phyloP scores from a whole-genome alignment of 306 rosid genomes.

The Fragaria iinumae region DNA sequence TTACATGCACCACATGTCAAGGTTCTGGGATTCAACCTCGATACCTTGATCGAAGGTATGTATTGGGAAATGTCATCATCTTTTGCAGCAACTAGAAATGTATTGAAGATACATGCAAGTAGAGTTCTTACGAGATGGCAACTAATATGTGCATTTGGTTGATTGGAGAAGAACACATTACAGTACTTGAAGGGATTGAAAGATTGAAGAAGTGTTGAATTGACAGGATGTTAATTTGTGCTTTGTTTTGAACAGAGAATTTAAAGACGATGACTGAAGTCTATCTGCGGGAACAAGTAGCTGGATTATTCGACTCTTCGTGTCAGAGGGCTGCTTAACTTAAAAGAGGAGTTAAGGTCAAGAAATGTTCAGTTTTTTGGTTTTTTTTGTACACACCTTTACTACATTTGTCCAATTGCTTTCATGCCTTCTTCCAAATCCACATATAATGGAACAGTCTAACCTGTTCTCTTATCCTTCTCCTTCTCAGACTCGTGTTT shows the following conservation, averaged over 20 bases:
- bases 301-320: constrained; percentile 23
- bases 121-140: background rate
- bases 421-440: constrained; percentile 10
- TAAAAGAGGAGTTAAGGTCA: constrained; percentile 14
- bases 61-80: background rate
- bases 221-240: background rate
- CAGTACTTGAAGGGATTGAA: background rate
- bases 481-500: background rate
- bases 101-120: background rate
- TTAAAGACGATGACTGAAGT: constrained; percentile 85
- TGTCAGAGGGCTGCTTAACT: constrained; percentile 27
- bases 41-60: constrained; percentile 92
- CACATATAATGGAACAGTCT: background rate
- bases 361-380: background rate
- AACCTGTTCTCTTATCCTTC: background rate
- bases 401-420: constrained; percentile 5
- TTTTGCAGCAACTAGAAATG: background rate
- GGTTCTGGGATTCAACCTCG: constrained; percentile 99
- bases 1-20: constrained; percentile 96
- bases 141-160: background rate
- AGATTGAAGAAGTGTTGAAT: background rate
- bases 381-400: constrained; percentile 28
- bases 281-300: constrained; percentile 17
- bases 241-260: constrained; percentile 64
- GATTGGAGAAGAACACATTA: background rate